Evolutionary conservation across 2,329 filamentous ascomycete species (phyloP).

Genomic region (Aspergillus clavatus): DNA sequence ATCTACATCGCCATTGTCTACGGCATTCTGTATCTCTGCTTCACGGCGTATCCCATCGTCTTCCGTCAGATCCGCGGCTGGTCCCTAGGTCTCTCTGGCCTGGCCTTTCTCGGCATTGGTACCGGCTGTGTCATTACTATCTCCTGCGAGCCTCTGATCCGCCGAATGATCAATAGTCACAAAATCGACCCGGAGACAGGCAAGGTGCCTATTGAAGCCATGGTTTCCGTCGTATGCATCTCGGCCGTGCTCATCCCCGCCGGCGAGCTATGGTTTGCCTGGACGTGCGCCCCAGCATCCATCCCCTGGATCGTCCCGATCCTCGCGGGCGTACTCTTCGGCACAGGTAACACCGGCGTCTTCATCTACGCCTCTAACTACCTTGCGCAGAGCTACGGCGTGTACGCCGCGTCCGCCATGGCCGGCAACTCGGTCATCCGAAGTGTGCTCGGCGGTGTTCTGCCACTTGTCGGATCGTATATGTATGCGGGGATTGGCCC

Average conservation of each 20-base stretch:
- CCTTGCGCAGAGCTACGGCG: constrained; percentile 70
- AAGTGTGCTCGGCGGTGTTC: constrained; percentile 66
- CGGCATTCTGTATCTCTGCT: constrained; percentile 82
- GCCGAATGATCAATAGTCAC: constrained; percentile 72
- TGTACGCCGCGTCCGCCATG: constrained; percentile 75
- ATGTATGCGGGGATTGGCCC: constrained; percentile 68
- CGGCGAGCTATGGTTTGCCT: constrained; percentile 81
- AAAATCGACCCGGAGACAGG: constrained; percentile 70
- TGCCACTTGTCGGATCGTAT: constrained; percentile 68
- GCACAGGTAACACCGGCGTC: constrained; percentile 67
- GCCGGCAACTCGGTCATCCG: constrained; percentile 74
- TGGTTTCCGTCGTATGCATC: constrained; percentile 73
- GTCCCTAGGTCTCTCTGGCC: constrained; percentile 65
- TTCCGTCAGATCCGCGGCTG: constrained; percentile 73
- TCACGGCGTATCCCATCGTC: constrained; percentile 84
- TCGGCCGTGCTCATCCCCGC: constrained; percentile 68
- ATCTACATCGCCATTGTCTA: constrained; percentile 72
- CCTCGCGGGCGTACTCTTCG: constrained; percentile 73
- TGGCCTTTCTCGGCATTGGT: constrained; percentile 71
- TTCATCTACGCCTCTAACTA: constrained; percentile 85
- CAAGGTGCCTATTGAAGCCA: constrained; percentile 69
- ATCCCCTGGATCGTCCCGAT: constrained; percentile 82
- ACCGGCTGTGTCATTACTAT: constrained; percentile 53
- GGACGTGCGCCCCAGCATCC: constrained; percentile 71
- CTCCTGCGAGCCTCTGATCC: constrained; percentile 60